Evolutionary conservation across 768 basidiomycete species (phyloP).

Genomic region (Melanogaster broomeanus): DNA sequence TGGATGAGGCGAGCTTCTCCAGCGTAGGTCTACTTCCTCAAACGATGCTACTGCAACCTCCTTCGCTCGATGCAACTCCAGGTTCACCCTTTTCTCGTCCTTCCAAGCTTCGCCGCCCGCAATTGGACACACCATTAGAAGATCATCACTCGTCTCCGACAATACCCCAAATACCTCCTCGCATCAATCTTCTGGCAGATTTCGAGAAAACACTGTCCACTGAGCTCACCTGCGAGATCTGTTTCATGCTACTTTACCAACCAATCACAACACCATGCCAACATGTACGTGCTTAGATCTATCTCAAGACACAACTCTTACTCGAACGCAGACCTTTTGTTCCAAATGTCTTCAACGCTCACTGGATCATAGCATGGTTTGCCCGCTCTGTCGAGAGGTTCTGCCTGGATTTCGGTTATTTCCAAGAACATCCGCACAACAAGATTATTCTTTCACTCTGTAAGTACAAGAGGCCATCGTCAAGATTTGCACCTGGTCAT

Average conservation of each 20-base stretch:
- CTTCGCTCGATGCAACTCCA: slow-evolving; percentile 5
- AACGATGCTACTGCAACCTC: not conserved
- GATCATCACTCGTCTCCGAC: slow-evolving; percentile 20
- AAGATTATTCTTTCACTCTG: slow-evolving; percentile 69
- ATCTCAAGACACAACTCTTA: slow-evolving; percentile 9
- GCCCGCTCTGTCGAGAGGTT: slow-evolving; percentile 83
- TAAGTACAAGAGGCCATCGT: slow-evolving; percentile 34
- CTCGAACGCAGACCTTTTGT: slow-evolving; percentile 76
- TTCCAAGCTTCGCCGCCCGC: slow-evolving; percentile 26
- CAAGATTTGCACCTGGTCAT: slow-evolving; percentile 4
- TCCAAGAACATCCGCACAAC: slow-evolving; percentile 81
- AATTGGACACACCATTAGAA: slow-evolving; percentile 34
- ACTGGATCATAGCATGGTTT: slow-evolving; percentile 79
- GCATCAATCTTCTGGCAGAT: slow-evolving; percentile 31
- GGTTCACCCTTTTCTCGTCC: slow-evolving; percentile 20
- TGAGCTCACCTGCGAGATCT: slow-evolving; percentile 90
- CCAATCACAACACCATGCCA: slow-evolving; percentile 95
- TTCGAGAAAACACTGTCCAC: slow-evolving; percentile 62
- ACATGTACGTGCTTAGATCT: slow-evolving; percentile 59
- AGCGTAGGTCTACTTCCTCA: slow-evolving; percentile 29
- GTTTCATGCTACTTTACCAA: slow-evolving; percentile 78
- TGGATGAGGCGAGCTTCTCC: slow-evolving; percentile 24
- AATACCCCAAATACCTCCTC: slow-evolving; percentile 9
- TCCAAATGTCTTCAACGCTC: slow-evolving; percentile 85
- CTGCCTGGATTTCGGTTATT: slow-evolving; percentile 76